Base-by-base conservation (phyloP, 164 flowering plant genomes). In the Pachysandra terminalis region DNA sequence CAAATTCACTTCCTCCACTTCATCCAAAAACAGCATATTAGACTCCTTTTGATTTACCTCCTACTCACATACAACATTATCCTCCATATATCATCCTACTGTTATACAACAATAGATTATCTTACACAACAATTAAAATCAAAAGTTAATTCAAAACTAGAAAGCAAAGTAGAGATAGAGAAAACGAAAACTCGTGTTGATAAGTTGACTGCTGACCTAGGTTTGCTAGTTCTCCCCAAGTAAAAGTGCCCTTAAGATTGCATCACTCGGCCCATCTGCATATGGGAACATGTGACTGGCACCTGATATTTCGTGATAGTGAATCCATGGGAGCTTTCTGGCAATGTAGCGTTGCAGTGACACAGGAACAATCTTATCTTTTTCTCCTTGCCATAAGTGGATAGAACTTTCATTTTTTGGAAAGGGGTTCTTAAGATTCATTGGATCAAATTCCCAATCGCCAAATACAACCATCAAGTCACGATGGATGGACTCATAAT, bases 321-420 rank as follows among this genome's bases (percentile, higher is more conserved):
- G 45, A 10, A 40, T 81, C 92, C 94, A 90, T 5, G 94, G 85
- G 32, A 87, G 86, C 63, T 72, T 71, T 48, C 71, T 71, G 16
- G 85, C 81, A 37, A 87, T 78, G 72, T 78, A 82, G 19, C 86
- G 89, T 64, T 81, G 88, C 54, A 83, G 73, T 15, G 59, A 21
- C 41, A 77, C 80, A 19, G 90, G 90, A 27, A 90, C 92, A 14
- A 90, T 23, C 23, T 26, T 0, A 49, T 90, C 97, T 19, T 86
- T 85, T 69, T 77, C 83, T 15, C 97, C 94, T 0, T 87, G 94
- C 97, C 94, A 90, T 21, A 89, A 14, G 71, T 89, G 90, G 27
- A 91, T 89, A 0, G 91, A 84, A 40, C 45, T 85, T 63, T 85
- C 85, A 66, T 79, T 77, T 45, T 79, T 68, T 0, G 86, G 84